Percentiles rank a stretch among this genome's conserved stretches.
Conservation (phyloP, 257 asterid species). For the Solanum habrochaites region DNA sequence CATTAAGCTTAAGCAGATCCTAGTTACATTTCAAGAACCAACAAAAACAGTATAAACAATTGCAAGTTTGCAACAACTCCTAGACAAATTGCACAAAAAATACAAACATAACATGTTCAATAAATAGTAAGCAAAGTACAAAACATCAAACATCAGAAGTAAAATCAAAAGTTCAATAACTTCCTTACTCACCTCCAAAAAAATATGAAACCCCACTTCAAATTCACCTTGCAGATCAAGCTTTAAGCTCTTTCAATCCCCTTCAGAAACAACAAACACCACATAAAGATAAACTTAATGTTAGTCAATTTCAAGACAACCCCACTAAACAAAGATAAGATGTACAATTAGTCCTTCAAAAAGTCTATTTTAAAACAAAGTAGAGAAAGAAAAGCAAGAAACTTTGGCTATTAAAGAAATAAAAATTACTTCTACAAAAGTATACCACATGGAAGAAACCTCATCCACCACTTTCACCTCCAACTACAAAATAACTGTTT, state of each 20-base stretch:
- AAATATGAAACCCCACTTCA: constrained; percentile 10
- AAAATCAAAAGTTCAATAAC: neutral
- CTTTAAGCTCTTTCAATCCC: neutral
- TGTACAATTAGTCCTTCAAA: constrained; percentile 13
- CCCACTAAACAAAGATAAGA: constrained; percentile 6
- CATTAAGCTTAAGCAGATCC: neutral
- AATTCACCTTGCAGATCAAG: constrained; percentile 7
- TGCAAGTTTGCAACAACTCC: neutral
- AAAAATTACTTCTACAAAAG: constrained; percentile 29
- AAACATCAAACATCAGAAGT: neutral
- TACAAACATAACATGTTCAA: neutral
- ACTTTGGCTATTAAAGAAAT: neutral
- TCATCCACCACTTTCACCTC: constrained; percentile 12
- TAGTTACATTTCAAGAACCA: neutral
- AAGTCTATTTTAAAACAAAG: constrained; percentile 17
- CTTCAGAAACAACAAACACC: constrained; percentile 10
- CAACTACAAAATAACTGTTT: constrained; percentile 4
- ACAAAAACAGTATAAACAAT: neutral
- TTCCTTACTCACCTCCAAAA: constrained; percentile 19
- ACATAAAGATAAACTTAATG: constrained; percentile 9
- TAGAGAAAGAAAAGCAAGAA: constrained; percentile 2
- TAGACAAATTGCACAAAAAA: neutral
- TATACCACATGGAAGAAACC: constrained; percentile 24
- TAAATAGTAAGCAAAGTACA: neutral
- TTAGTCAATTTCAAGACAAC: constrained; percentile 13